Conservation (phyloP, 805 yeast species). For the Starmera amethionina region DNA sequence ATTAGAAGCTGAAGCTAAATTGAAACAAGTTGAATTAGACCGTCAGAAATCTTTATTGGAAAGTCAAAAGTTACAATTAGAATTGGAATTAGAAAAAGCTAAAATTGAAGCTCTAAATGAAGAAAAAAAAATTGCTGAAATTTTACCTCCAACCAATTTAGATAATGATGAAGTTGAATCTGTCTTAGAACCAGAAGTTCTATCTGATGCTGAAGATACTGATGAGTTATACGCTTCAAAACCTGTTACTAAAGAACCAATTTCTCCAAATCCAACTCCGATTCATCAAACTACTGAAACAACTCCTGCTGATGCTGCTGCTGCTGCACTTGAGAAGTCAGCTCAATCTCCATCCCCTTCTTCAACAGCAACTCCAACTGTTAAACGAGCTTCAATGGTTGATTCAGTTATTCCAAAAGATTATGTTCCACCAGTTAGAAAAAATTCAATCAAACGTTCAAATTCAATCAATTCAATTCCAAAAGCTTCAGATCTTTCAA, state of each 20-base stretch:
- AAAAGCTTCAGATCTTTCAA: neutral
- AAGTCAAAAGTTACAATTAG: conserved; percentile 23
- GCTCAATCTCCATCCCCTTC: neutral
- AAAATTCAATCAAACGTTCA: neutral
- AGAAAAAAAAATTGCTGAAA: conserved; percentile 31
- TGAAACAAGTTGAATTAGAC: conserved; percentile 28
- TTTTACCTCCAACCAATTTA: conserved; percentile 21
- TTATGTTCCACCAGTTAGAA: conserved; percentile 1
- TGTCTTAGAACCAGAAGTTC: conserved; percentile 7
- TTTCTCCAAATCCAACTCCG: neutral
- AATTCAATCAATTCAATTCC: neutral
- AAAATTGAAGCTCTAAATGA: conserved; percentile 23
- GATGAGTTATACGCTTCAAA: neutral
- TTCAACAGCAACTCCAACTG: neutral
- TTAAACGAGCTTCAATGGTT: conserved; percentile 2
- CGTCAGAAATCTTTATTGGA: conserved; percentile 26
- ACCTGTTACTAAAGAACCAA: conserved; percentile 1
- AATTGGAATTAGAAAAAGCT: conserved; percentile 26
- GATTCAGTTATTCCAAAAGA: conserved; percentile 6
- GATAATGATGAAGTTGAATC: conserved; percentile 16
- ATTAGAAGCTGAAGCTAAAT: conserved; percentile 24
- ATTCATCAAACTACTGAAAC: conserved; percentile 1
- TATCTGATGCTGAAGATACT: conserved; percentile 2
- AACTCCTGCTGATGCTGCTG: conserved; percentile 2
- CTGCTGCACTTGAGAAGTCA: conserved; percentile 3